Conservation (phyloP, 805 yeast genomes). For the Pichia membranifaciens region DNA sequence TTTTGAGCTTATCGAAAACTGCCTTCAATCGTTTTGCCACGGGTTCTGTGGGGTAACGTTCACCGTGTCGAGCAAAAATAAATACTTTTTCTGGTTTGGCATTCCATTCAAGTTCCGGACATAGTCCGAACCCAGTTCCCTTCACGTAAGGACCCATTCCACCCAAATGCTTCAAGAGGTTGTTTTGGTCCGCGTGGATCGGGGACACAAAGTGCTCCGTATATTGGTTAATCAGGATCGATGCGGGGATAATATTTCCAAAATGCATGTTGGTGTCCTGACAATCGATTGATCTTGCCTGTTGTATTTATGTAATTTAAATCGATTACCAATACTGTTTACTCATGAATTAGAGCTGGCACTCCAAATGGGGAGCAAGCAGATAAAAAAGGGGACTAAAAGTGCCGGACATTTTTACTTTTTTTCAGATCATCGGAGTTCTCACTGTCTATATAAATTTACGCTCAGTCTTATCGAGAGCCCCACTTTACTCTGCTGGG, state of each 20-base stretch:
- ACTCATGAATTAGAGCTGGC: too few relatives aligned
- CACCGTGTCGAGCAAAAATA: conserved; percentile 72
- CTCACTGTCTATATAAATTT: too few relatives aligned
- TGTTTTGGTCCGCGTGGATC: conserved; percentile 37
- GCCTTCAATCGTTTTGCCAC: conserved; percentile 25
- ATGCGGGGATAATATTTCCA: background rate
- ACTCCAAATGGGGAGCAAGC: too few relatives aligned
- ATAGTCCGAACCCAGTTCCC: conserved; percentile 50
- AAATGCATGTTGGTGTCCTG: conserved; percentile 4
- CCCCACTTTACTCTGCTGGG: too few relatives aligned
- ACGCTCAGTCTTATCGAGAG: too few relatives aligned
- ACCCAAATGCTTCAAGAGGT: conserved; percentile 45
- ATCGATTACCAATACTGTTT: too few relatives aligned
- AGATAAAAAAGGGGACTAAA: too few relatives aligned
- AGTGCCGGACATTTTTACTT: background rate
- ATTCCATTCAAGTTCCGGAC: conserved; percentile 20
- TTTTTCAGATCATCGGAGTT: too few relatives aligned
- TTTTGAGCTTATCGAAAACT: conserved; percentile 31
- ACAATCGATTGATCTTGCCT: too few relatives aligned
- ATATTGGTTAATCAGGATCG: background rate
- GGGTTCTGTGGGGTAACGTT: conserved; percentile 58
- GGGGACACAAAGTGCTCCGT: conserved; percentile 6
- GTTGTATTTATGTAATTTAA: too few relatives aligned
- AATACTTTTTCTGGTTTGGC: conserved; percentile 55
- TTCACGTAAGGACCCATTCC: conserved; percentile 48